Evolutionary conservation across 331 rosid species (phyloP), one percentile per base, ranked within the genome.

Genomic region (Ulmus americana): DNA sequence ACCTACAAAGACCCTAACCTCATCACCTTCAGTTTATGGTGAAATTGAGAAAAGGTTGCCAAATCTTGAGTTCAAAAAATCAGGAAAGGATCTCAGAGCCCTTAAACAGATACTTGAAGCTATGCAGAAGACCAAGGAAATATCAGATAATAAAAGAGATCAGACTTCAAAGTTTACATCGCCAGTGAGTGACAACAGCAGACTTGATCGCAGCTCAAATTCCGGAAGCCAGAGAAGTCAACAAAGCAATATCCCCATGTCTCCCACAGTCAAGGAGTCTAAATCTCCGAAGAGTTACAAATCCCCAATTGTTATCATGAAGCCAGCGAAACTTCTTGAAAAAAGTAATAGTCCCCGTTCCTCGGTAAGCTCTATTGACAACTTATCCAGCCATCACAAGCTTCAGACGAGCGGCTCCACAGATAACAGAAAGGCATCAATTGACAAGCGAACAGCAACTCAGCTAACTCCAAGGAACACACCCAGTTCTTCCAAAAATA

Each of bases 11-110:
- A 44, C 75, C 69, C 47, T 84, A 55, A 88, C 49, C 55, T 20
- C 80, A 14, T 56, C 81, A 41, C 49, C 68, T 51, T 80, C 91
- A 63, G 91, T 92, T 8, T 88, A 86, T 59, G 97, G 95, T 6
- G 89, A 88, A 76, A 89, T 92, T 40, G 96, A 92, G 76, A 82
- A 88, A 79, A 84, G 96, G 76, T 60, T 86, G 68, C 83, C 95
- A 1, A 79, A 82, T 53, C 95, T 92, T 5, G 96, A 92, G 75
- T 92, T 92, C 76, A 88, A 81, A 63, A 88, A 83, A 77, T 88
- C 97, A 10, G 96, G 96, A 55, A 92, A 83, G 80, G 96, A 92
- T 74, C 97, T 86, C 65, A 74, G 97, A 77, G 97, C 96, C 67
- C 91, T 92, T 44, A 88, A 92, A 65, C 96, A 86, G 69, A 88